Evolutionary conservation across 306 rosid genomes (phyloP).

Genomic region (Prunus kanzakura): DNA sequence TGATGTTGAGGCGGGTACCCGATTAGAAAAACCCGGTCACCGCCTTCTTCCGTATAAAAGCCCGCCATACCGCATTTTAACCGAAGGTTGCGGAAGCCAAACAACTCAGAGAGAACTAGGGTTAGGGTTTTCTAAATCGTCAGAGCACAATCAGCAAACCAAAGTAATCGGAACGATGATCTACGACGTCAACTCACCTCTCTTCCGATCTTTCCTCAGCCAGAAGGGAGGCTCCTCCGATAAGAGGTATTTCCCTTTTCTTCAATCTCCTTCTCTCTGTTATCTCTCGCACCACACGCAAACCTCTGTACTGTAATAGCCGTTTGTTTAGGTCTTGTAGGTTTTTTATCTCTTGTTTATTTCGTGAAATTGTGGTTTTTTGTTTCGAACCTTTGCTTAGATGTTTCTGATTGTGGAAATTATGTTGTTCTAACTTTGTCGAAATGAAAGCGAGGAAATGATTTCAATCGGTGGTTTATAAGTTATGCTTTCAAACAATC

Average conservation of each 20-base stretch:
- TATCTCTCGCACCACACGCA: background rate
- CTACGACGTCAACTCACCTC: constrained; percentile 95
- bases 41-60: background rate
- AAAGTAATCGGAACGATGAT: constrained; percentile 46
- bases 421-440: background rate
- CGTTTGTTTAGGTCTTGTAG: background rate
- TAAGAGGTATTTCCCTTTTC: constrained; percentile 53
- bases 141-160: background rate
- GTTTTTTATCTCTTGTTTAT: background rate
- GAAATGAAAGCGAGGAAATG: background rate
- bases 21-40: background rate
- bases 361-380: background rate
- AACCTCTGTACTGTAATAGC: background rate
- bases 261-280: background rate
- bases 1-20: background rate
- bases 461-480: background rate
- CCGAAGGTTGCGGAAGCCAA: background rate
- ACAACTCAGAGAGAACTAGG: constrained; percentile 7
- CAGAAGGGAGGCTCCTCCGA: constrained; percentile 97
- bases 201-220: constrained; percentile 98
- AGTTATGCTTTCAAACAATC: background rate
- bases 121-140: constrained; percentile 43
- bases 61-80: background rate
- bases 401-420: background rate
- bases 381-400: background rate